Evolutionary conservation across 2,329 filamentous ascomycete genomes (phyloP).

Genomic region (Rhytidhysteron rufulum): DNA sequence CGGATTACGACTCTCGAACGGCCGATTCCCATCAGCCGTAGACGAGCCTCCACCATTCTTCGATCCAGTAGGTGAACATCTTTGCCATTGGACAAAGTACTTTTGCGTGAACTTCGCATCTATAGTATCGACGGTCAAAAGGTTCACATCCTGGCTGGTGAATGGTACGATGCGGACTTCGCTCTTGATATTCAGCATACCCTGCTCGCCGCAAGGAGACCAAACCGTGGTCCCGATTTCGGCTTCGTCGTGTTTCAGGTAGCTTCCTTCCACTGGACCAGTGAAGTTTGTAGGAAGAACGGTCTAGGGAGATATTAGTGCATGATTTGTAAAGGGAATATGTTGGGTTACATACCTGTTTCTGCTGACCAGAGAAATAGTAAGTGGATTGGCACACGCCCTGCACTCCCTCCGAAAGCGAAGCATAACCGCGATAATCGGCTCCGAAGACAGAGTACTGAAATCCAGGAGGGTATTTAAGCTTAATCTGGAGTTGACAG

Average conservation of each 20-base stretch:
- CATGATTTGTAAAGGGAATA: not conserved
- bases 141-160: slow-evolving; percentile 21
- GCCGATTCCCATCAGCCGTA: no score
- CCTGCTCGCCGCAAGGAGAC: slow-evolving; percentile 46
- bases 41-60: no score
- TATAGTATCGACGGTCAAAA: slow-evolving; percentile 39
- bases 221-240: slow-evolving; percentile 40
- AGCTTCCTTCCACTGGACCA: slow-evolving; percentile 18
- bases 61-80: slow-evolving; percentile 13
- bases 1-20: no score
- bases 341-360: slow-evolving; percentile 23
- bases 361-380: slow-evolving; percentile 44
- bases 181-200: slow-evolving; percentile 48
- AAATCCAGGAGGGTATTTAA: slow-evolving; percentile 45
- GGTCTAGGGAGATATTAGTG: slow-evolving; percentile 12
- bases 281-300: slow-evolving; percentile 30
- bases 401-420: slow-evolving; percentile 37
- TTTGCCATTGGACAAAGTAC: slow-evolving; percentile 36
- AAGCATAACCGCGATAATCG: slow-evolving; percentile 46
- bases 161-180: slow-evolving; percentile 34
- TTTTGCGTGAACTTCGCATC: slow-evolving; percentile 36
- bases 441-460: slow-evolving; percentile 46
- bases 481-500: slow-evolving; percentile 47
- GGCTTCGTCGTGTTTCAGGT: slow-evolving; percentile 26
- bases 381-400: slow-evolving; percentile 47